Evolutionary conservation across 371 early-diverging fungal genomes (phyloP).

Genomic region (Ecytonucleospora hepatopenaei): DNA sequence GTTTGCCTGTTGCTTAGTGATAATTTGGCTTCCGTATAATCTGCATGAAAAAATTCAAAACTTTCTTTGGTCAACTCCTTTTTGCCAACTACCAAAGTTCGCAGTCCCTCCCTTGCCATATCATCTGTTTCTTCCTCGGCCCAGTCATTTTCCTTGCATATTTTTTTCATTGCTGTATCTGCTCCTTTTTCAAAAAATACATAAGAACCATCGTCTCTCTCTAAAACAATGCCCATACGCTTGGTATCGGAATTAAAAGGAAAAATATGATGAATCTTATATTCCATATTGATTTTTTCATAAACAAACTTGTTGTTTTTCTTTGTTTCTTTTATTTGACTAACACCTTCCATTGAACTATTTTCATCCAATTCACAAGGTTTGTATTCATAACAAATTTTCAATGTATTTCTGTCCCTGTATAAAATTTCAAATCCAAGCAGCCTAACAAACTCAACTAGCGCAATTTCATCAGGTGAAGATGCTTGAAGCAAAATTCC

Average conservation of each 20-base stretch:
- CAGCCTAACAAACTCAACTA: constrained; percentile 80
- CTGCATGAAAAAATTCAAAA: constrained; percentile 32
- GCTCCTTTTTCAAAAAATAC: constrained; percentile 88
- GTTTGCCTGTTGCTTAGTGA: constrained; percentile 63
- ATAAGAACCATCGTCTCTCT: constrained; percentile 59
- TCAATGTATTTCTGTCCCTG: constrained; percentile 56
- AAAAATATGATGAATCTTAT: constrained; percentile 74
- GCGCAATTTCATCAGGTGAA: constrained; percentile 97
- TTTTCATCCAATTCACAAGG: constrained; percentile 15
- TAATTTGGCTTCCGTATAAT: constrained; percentile 56
- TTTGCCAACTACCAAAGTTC: constrained; percentile 84
- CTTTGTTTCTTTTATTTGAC: too few relatives aligned
- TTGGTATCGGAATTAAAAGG: constrained; percentile 92
- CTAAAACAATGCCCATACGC: constrained; percentile 91
- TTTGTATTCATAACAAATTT: constrained; percentile 25
- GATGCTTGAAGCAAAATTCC: constrained; percentile 73
- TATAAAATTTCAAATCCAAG: constrained; percentile 71
- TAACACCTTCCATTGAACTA: too few relatives aligned
- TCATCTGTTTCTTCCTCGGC: constrained; percentile 91
- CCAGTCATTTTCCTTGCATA: constrained; percentile 88
- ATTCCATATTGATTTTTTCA: constrained; percentile 39
- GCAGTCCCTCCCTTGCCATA: constrained; percentile 92
- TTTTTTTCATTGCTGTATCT: constrained; percentile 77
- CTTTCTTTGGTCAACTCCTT: constrained; percentile 65
- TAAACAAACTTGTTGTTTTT: neutral